Evolutionary conservation across 257 asterid species (phyloP), one percentile per base, ranked within the genome.

Genomic region (Solanum chaucha): DNA sequence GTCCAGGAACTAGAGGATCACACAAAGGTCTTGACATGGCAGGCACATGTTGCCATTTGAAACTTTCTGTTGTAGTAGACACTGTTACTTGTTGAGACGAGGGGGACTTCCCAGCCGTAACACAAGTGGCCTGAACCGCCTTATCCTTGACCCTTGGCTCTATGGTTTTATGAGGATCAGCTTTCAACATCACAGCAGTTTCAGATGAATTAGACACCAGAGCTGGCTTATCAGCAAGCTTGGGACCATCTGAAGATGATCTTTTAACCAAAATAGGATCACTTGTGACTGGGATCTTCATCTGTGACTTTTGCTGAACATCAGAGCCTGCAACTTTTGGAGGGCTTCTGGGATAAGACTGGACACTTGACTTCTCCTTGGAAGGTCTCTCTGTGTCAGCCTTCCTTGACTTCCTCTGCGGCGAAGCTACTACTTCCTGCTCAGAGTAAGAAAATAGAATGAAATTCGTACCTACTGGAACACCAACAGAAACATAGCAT

Each of bases 21-120:
- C 98, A 94, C 88, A 93, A 88, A 20, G 99, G 98, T 91, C 99
- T 95, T 6, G 99, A 93, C 92, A 93, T 75, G 65, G 88, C 91
- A 32, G 95, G 91, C 55, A 89, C 80, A 22, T 92, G 92, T 13
- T 38, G 91, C 93, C 89, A 89, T 34, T 30, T 87, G 87, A 91
- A 88, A 89, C 83, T 86, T 92, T 97, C 4, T 92, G 61, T 36
- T 89, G 89, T 40, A 89, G 89, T 58, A 89, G 95, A 83, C 92
- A 93, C 87, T 87, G 93, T n/a, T 93, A 87, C 90, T 93, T 90
- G 90, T 90, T 91, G 34, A 67, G 90, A 5, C 82, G 71, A 68
- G 85, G 59, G 74, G 85, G 70, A 67, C 89, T 91, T 91, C 17
- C 88, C 97, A 44, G 64, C 73, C 58, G 68, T 78, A 72, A 51